Conservation (phyloP, 495 filamentous ascomycete species). For the Usnea hakonensis region DNA sequence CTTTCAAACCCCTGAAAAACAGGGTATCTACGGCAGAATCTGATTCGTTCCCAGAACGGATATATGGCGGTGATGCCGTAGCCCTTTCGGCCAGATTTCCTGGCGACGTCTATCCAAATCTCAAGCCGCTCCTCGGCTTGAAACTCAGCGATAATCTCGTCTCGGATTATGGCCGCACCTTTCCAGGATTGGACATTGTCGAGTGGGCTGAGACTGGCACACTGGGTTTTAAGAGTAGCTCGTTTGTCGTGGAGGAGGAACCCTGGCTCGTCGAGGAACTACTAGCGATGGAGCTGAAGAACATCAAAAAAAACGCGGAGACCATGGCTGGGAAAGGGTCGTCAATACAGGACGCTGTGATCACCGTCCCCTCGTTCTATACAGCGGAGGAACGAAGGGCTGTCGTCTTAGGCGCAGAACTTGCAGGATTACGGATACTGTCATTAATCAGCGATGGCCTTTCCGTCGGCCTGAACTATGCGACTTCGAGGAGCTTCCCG, state of each 20-base stretch:
- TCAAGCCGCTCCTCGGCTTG: constrained; percentile 79
- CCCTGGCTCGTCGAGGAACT: constrained; percentile 87
- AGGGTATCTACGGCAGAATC: constrained; percentile 39
- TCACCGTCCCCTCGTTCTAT: constrained; percentile 89
- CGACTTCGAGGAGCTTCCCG: constrained; percentile 81
- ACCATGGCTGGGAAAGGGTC: constrained; percentile 70
- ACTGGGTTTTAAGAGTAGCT: constrained; percentile 67
- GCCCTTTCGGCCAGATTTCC: constrained; percentile 82
- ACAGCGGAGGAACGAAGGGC: constrained; percentile 80
- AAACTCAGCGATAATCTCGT: constrained; percentile 53
- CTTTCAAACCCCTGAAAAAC: constrained; percentile 75
- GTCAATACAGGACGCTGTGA: constrained; percentile 68
- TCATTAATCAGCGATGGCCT: constrained; percentile 82
- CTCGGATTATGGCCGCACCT: constrained; percentile 57
- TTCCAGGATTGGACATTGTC: constrained; percentile 50
- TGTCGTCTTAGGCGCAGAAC: constrained; percentile 68
- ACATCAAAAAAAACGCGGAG: constrained; percentile 80
- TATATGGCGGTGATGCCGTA: constrained; percentile 86
- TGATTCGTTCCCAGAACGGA: constrained; percentile 69
- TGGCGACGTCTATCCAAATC: constrained; percentile 85
- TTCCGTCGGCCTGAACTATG: constrained; percentile 91
- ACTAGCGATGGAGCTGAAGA: constrained; percentile 91
- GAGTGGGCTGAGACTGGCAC: constrained; percentile 55
- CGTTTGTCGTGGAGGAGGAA: constrained; percentile 56
- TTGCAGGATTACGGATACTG: constrained; percentile 81